These are phyloP conservation scores for Amorphotheca resinae DNA, from an alignment of 495 filamentous ascomycete genomes.

Conservation along the genomic window DNA sequence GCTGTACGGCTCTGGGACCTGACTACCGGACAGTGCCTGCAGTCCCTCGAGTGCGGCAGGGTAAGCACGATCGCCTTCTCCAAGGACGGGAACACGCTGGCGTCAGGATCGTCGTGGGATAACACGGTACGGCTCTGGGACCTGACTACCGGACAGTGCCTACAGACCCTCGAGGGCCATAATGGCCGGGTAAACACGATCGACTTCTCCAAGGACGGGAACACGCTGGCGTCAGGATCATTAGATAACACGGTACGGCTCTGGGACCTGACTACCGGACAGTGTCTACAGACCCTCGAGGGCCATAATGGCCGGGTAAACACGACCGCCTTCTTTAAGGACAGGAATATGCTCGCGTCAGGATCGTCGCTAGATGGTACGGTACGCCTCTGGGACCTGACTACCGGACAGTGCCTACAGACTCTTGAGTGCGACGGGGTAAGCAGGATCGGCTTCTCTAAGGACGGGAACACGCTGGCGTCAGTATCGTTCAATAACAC, in stretches of 20 bases:
- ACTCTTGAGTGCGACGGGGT: not conserved
- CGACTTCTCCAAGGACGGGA: constrained; percentile 6
- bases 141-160: not conserved
- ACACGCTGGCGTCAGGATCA: constrained; percentile 19
- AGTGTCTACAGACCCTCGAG: constrained; percentile 2
- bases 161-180: constrained; percentile 8
- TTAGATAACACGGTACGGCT: constrained; percentile 3
- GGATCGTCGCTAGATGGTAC: constrained; percentile 7
- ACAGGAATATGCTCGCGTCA: constrained; percentile 18
- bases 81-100: constrained; percentile 21
- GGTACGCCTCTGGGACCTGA: not conserved
- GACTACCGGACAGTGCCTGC: constrained; percentile 13
- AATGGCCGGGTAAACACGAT: not conserved
- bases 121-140: constrained; percentile 2
- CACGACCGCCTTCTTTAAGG: constrained; percentile 4
- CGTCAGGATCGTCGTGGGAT: constrained; percentile 11
- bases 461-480: constrained; percentile 7
- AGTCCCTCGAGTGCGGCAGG: constrained; percentile 15
- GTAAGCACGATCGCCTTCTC: constrained; percentile 25
- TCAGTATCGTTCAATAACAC: constrained; percentile 27
- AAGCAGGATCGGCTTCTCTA: constrained; percentile 4
- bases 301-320: not conserved
- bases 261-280: constrained; percentile 3
- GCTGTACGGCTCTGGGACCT: constrained; percentile 23
- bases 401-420: constrained; percentile 1